These are phyloP conservation scores for Gastroboletus turbinatus DNA, from an alignment of 1,284 basidiomycete species.

Conservation along the genomic window DNA sequence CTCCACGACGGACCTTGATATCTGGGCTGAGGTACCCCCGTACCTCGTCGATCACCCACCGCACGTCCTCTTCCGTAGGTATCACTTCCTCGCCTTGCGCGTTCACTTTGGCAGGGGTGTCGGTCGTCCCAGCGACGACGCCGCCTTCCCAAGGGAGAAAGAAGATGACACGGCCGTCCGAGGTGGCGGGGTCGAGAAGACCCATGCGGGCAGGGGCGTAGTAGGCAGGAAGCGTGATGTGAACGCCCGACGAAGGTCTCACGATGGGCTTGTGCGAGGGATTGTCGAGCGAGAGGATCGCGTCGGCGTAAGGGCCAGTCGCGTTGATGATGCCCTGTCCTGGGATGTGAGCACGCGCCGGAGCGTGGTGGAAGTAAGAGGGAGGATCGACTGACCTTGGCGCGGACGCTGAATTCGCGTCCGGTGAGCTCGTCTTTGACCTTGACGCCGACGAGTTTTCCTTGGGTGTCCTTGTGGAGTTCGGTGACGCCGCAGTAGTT, in stretches of 20 bases:
- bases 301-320: constrained; percentile 93
- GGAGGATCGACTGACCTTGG: constrained; percentile 55
- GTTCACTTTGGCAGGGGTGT: constrained; percentile 77
- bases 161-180: constrained; percentile 97
- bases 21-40: constrained; percentile 87
- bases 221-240: constrained; percentile 97
- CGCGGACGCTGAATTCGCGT: constrained; percentile 79
- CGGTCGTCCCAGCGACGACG: constrained; percentile 97
- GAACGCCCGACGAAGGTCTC: constrained; percentile 89
- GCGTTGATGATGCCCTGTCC: constrained; percentile 89
- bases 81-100: constrained; percentile 62
- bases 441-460: constrained; percentile 72
- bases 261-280: constrained; percentile 85
- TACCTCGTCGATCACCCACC: constrained; percentile 95
- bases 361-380: background rate
- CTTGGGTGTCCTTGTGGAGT: constrained; percentile 69
- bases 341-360: constrained; percentile 2
- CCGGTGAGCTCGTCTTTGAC: constrained; percentile 86
- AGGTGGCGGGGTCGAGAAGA: constrained; percentile 92
- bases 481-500: constrained; percentile 90
- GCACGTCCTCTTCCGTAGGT: constrained; percentile 92
- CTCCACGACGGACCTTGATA: constrained; percentile 92
- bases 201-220: constrained; percentile 96
- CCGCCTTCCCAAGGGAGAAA: constrained; percentile 99
- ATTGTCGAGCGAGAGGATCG: constrained; percentile 85